A percentile compares a stretch with the other conserved stretches of the same genome.
Conservation (phyloP, 768 basidiomycete genomes). For the Kwoniella dendrophila region DNA sequence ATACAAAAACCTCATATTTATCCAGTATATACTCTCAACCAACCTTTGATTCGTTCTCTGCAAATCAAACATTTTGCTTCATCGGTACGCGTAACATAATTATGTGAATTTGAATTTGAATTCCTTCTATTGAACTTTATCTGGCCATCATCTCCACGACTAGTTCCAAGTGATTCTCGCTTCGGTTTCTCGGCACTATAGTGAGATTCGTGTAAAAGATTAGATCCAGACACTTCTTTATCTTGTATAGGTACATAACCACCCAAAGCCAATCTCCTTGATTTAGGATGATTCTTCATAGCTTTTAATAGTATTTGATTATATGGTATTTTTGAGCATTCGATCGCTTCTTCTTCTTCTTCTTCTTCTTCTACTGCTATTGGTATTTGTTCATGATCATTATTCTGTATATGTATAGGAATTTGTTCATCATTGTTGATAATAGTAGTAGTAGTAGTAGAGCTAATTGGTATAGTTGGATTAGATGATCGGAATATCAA, state of each 20-base stretch:
- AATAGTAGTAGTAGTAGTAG: not conserved
- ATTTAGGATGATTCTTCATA: slow-evolving; percentile 29
- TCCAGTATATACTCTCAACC: slow-evolving; percentile 32
- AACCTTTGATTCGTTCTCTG: slow-evolving; percentile 25
- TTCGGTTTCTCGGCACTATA: not conserved
- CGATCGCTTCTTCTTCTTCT: not conserved
- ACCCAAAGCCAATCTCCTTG: slow-evolving; percentile 17
- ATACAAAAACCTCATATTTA: not conserved
- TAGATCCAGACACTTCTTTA: not conserved
- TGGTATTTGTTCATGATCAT: not conserved
- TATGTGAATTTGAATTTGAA: not conserved
- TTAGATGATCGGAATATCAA: slow-evolving; percentile 19
- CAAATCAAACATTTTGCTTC: slow-evolving; percentile 28
- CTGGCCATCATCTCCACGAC: not conserved
- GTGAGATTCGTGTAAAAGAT: not conserved
- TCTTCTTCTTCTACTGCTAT: not conserved
- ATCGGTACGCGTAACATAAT: not conserved
- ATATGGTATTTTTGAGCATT: slow-evolving; percentile 21
- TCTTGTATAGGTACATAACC: slow-evolving; percentile 22
- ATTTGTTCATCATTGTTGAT: not conserved
- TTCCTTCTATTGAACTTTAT: not conserved
- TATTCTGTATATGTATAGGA: not conserved
- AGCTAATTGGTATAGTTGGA: not conserved
- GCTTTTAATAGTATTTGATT: slow-evolving; percentile 21
- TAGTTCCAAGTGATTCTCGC: not conserved